Conservation (phyloP, 768 basidiomycete genomes). For the Termitomyces sp. region DNA sequence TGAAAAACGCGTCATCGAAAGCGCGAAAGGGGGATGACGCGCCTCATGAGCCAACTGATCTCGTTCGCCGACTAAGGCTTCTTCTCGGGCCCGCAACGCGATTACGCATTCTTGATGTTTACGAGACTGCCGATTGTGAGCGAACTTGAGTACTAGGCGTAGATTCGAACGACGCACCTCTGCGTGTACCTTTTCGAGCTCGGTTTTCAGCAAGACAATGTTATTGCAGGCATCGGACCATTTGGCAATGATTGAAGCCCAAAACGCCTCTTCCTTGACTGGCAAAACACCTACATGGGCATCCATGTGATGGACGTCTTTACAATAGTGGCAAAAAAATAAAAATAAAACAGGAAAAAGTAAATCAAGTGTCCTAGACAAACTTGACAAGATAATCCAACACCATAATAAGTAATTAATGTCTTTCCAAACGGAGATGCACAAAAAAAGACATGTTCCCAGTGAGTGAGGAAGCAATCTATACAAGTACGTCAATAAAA, state of each 20-base stretch:
- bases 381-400: too few species aligned
- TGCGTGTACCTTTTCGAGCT: slow-evolving; percentile 23
- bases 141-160: background rate
- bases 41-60: slow-evolving; percentile 24
- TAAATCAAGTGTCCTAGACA: background rate
- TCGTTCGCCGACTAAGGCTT: background rate
- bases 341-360: background rate
- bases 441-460: background rate
- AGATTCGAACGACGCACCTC: background rate
- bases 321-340: too few species aligned
- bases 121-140: background rate
- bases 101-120: background rate
- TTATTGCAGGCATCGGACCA: slow-evolving; percentile 35
- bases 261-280: slow-evolving; percentile 30
- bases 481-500: background rate
- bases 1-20: background rate
- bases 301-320: background rate
- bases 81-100: background rate
- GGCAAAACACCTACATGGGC: background rate
- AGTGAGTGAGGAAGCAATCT: background rate
- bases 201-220: slow-evolving; percentile 28
- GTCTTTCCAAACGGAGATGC: background rate
- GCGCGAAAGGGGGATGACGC: background rate
- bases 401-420: too few species aligned
- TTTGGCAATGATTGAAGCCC: slow-evolving; percentile 29